Conservation (phyloP, 2,329 filamentous ascomycete species). For the Paracoccidioides lutzii region DNA sequence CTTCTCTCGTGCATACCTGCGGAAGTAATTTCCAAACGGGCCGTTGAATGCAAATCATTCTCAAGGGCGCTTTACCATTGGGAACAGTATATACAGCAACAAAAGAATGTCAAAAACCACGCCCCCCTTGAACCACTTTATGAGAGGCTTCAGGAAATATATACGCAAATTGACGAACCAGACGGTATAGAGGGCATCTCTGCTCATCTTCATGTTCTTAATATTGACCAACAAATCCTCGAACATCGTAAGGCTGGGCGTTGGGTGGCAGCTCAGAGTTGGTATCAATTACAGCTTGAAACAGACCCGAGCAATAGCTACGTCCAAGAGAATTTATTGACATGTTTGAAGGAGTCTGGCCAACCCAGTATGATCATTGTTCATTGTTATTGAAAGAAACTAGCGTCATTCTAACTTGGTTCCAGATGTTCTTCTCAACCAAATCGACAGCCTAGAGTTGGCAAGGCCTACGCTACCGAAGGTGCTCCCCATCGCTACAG, state of each 20-base stretch:
- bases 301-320: conserved; percentile 65
- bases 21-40: conserved; percentile 63
- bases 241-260: conserved; percentile 85
- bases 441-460: conserved; percentile 61
- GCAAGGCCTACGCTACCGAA: conserved; percentile 42
- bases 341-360: conserved; percentile 86
- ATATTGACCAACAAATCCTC: conserved; percentile 83
- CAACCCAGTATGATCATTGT: conserved; percentile 57
- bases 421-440: conserved; percentile 69
- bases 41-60: conserved; percentile 89
- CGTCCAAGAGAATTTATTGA: conserved; percentile 69
- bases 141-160: conserved; percentile 77
- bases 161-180: conserved; percentile 93
- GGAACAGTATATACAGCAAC: conserved; percentile 71
- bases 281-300: conserved; percentile 85
- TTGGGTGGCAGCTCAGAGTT: conserved; percentile 90
- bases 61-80: conserved; percentile 85
- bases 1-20: conserved; percentile 58
- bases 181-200: conserved; percentile 94
- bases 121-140: conserved; percentile 52
- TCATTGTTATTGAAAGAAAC: neutral
- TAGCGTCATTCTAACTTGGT: neutral
- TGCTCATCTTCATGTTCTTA: conserved; percentile 69
- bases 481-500: conserved; percentile 71
- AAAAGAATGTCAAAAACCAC: conserved; percentile 36